These are phyloP conservation scores for Monosporascus sp. DNA, from an alignment of 2,329 filamentous ascomycete species.

Conservation along the genomic window DNA sequence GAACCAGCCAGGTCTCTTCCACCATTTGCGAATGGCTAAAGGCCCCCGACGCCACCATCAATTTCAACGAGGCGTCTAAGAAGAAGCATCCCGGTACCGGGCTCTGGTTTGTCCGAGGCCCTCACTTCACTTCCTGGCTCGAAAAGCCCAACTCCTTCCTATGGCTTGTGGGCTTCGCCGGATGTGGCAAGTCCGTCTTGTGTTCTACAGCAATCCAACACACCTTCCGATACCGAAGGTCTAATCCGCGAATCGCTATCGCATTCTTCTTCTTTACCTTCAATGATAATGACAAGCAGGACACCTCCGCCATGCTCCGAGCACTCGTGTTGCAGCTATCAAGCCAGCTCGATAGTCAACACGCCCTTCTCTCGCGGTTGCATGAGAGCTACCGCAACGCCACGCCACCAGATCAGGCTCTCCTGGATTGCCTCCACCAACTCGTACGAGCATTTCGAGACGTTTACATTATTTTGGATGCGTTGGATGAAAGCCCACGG, in stretches of 20 bases:
- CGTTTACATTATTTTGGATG: slow-evolving; percentile 31
- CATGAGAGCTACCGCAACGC: slow-evolving; percentile 10
- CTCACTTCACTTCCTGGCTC: slow-evolving; percentile 24
- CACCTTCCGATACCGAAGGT: slow-evolving; percentile 12
- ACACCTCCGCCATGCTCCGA: slow-evolving; percentile 25
- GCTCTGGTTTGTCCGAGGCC: slow-evolving; percentile 23
- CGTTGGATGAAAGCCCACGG: slow-evolving; percentile 30
- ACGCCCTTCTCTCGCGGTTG: slow-evolving; percentile 12
- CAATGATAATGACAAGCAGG: slow-evolving; percentile 28
- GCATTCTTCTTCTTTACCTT: slow-evolving; percentile 37
- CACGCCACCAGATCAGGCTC: slow-evolving; percentile 12
- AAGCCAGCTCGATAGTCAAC: slow-evolving; percentile 13
- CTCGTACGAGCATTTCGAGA: slow-evolving; percentile 21
- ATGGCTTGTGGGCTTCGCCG: slow-evolving; percentile 34
- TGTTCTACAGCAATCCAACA: slow-evolving; percentile 30
- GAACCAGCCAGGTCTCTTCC: slow-evolving; percentile 14
- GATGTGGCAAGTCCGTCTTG: slow-evolving; percentile 35
- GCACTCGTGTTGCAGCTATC: slow-evolving; percentile 29
- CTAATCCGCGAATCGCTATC: slow-evolving; percentile 19
- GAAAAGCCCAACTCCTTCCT: slow-evolving; percentile 24
- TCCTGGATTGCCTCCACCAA: slow-evolving; percentile 17
- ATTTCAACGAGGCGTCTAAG: slow-evolving; percentile 25
- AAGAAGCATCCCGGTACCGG: slow-evolving; percentile 29
- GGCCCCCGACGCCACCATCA: slow-evolving; percentile 29
- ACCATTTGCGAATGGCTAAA: slow-evolving; percentile 26